Evolutionary conservation across 2,329 filamentous ascomycete species (phyloP).

Genomic region (Teratosphaeria nubilosa): DNA sequence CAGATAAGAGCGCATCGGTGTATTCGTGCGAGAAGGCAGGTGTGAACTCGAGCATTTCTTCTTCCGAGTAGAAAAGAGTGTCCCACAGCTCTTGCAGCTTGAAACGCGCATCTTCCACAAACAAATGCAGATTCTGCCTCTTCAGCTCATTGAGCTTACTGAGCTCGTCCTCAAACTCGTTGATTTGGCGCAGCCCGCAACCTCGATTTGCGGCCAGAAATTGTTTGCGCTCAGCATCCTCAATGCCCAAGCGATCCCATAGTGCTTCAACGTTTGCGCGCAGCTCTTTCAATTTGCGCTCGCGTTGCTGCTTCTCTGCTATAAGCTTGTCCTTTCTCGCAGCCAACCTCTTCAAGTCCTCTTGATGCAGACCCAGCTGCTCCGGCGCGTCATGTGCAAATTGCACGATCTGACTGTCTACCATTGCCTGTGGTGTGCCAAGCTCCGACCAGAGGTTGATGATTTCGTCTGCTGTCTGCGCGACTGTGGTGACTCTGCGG

Average conservation of each 20-base stretch:
- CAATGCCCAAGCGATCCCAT: slow-evolving; percentile 80
- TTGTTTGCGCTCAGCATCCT: slow-evolving; percentile 69
- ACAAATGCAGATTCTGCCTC: slow-evolving; percentile 85
- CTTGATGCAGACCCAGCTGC: slow-evolving; percentile 82
- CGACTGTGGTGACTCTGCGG: slow-evolving; percentile 65
- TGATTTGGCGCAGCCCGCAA: slow-evolving; percentile 82
- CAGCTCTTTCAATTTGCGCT: slow-evolving; percentile 68
- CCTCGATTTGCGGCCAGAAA: slow-evolving; percentile 85
- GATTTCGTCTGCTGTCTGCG: slow-evolving; percentile 67
- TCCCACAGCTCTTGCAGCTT: slow-evolving; percentile 95
- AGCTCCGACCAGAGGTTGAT: slow-evolving; percentile 94
- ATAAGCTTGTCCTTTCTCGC: slow-evolving; percentile 69
- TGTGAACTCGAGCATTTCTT: slow-evolving; percentile 97
- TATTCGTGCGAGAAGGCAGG: slow-evolving; percentile 88
- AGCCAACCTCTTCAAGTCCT: slow-evolving; percentile 66
- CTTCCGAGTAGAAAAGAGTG: slow-evolving; percentile 83
- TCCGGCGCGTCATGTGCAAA: slow-evolving; percentile 84
- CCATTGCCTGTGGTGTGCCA: slow-evolving; percentile 86
- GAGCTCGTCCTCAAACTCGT: slow-evolving; percentile 91
- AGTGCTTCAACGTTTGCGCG: slow-evolving; percentile 68
- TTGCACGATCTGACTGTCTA: slow-evolving; percentile 77
- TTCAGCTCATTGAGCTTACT: slow-evolving; percentile 82
- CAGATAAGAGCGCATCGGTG: slow-evolving; percentile 87
- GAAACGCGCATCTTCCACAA: slow-evolving; percentile 86
- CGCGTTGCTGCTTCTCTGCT: slow-evolving; percentile 79